Base-by-base conservation (phyloP, 2,329 filamentous ascomycete genomes). In the Aureobasidium sp. region DNA sequence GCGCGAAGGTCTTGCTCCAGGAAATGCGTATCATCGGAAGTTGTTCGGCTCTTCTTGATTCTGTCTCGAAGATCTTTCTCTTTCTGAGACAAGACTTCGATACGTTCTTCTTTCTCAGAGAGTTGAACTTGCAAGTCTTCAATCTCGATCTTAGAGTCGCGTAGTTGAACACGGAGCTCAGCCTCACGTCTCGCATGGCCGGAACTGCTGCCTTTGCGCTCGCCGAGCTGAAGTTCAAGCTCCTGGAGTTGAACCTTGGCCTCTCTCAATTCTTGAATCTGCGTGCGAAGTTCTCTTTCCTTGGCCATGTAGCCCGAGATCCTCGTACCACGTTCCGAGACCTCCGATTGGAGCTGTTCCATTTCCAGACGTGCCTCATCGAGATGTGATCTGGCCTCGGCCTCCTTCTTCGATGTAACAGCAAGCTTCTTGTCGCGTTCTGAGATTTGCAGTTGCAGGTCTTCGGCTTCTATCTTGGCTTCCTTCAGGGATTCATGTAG, bases 401-500 rank as follows among this genome's bases (percentile, higher is more conserved):
- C 76, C 68, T 89, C 85, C n/a, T 82, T 80, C 15, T 76, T 76
- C 37, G 78, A 75, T 31, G 86, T 77, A 36, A 78, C 74, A 44
- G 83, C 82, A 53, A 92, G 83, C 15, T 84, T 81, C 61, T 84
- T 79, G 61, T 90, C 86, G 64, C 88, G 86, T 69, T 89, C 84
- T 6, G 82, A 79, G 31, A 94, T 80, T 69, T 89, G 86, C 63
- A 89, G 80, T 67, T 90, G 86, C n/a, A 94, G 79, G 48, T 73
- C 68, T 57, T 77, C 74, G 15, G 72, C 71, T 59, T 76, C 73
- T 31, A 84, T 78, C 72, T 88, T 85, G 22, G 82, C 82, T 68
- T 84, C 81, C 64, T 84, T 84, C 29, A 87, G 77, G 72, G 84
- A 79, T 58, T 80, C 77, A 65, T 86, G 83, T 22, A 89, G 75